Base-by-base conservation (phyloP, 2,329 filamentous ascomycete species). In the Fusarium liriodendri region DNA sequence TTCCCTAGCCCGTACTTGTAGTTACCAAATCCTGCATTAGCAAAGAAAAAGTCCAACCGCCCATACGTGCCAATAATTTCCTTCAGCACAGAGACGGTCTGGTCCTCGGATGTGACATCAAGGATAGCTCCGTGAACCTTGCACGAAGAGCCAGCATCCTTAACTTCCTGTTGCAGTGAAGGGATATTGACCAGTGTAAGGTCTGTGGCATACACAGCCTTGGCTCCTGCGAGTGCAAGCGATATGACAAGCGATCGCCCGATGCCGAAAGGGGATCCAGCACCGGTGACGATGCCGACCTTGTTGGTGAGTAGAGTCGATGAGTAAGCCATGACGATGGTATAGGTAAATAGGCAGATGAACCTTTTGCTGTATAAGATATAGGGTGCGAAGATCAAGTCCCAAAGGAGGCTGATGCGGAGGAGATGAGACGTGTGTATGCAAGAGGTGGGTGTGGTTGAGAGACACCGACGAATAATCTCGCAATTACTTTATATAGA, bases 1-100 rank as follows among this genome's bases (percentile, higher is more conserved):
- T 33, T 9, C 10, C 18, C 29, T 7, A 33, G 7, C 5, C 11
- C n/a, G 20, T 9, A 54, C 50, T 54, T 54, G n/a, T 54, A 54
- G 14, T 33, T 33, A 4, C 50, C 50, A 33, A 54, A 54, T 22
- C 50, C 50, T 9, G 50, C 50, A 20, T 54, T 54, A 18, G 50
- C 50, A 54, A 54, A 54, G 29, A 20, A 54, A 29, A 54, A 54
- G 29, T 54, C 50, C 27, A 54, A 7, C 20, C 50, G 50, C 11
- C 75, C 73, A 70, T 73, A 57, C 20, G 35, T 45, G 22, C n/a
- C 40, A 25, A 68, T 55, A 20, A 50, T 25, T 2, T 58, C 25
- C 25, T 67, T 67, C 14, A 67, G 33, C 22, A 64, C 60, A 18
- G 18, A n/a, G 27, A 67, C 18, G 16, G 65, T 67, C 38, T 67